These are phyloP conservation scores for Blastobotrys petasosporus DNA, from an alignment of 1,139 yeast genomes.

Conservation along the genomic window DNA sequence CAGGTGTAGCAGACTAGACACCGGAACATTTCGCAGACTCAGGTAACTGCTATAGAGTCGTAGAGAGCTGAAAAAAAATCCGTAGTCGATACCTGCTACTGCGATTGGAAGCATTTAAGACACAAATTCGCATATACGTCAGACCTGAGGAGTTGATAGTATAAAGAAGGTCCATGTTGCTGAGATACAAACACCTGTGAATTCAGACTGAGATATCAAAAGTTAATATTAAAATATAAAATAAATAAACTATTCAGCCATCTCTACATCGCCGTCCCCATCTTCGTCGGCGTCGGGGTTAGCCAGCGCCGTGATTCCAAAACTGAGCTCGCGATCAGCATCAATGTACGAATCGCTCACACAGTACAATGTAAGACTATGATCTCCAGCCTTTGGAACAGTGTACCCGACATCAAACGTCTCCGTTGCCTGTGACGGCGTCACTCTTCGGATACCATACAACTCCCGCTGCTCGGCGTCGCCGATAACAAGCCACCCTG, in stretches of 20 bases:
- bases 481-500: conserved; percentile 77
- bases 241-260: conserved; percentile 11
- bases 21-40: too few species aligned
- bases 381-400: conserved; percentile 56
- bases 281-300: conserved; percentile 26
- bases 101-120: too few species aligned
- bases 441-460: conserved; percentile 66
- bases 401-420: conserved; percentile 50
- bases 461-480: conserved; percentile 53
- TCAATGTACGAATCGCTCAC: conserved; percentile 88
- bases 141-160: too few species aligned
- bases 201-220: too few species aligned
- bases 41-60: too few species aligned
- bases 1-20: too few species aligned
- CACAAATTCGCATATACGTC: too few species aligned
- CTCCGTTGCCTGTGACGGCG: conserved; percentile 50
- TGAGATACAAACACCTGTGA: too few species aligned
- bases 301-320: conserved; percentile 42
- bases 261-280: conserved; percentile 26
- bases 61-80: too few species aligned
- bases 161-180: too few species aligned
- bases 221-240: too few species aligned
- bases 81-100: too few species aligned
- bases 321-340: conserved; percentile 73
- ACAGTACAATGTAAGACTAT: conserved; percentile 68